Base-by-base conservation (phyloP, 345 rosid species). In the Eutrema heterophyllum region DNA sequence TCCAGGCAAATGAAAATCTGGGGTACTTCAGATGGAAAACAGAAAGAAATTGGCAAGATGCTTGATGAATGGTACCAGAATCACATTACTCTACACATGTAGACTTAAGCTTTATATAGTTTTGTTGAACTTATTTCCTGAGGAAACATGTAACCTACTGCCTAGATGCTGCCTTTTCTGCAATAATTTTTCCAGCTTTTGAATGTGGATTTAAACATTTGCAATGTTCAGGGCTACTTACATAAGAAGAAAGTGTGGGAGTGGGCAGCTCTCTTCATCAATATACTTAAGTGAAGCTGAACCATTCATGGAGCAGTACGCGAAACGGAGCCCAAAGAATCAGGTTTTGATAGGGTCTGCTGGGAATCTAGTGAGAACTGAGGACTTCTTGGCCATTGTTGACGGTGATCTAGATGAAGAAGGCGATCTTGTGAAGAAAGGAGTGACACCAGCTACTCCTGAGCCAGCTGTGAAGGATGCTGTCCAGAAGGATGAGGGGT, bases 1-100 rank as follows among this genome's bases (percentile, higher is more conserved):
- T 72, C 70, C 80, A 93, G 98, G 86, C 97, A 91, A 79, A 91
- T 93, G 94, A 84, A 86, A 62, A 89, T 57, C 46, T 93, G 97
- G 97, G 88, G 89, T 52, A 89, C 89, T 46, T 91, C 94, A 69
- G 67, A 84, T 16, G 98, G 78, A 82, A 93, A 91, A 84, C 92
- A 86, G 86, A 81, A 61, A 73, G 87, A 84, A 80, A 89, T 93
- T 55, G 70, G 90, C 87, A 84, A 86, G 86, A 81, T 93, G 92
- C 90, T 93, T 56, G 98, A 89, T 84, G 98, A 93, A 84, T 93
- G 98, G 97, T 91, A 82, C 14, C 44, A 45, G 9, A 55, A 65
- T 56, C 38, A 30, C 64, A 52, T 11, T 48, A 40, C 35, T 35
- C 81, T 78, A 79, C 46, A 26, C 44, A 12, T 72, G 5, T 70